phyloP scores from a whole-genome alignment of 768 basidiomycete genomes.

The Tulasnella sp. region DNA sequence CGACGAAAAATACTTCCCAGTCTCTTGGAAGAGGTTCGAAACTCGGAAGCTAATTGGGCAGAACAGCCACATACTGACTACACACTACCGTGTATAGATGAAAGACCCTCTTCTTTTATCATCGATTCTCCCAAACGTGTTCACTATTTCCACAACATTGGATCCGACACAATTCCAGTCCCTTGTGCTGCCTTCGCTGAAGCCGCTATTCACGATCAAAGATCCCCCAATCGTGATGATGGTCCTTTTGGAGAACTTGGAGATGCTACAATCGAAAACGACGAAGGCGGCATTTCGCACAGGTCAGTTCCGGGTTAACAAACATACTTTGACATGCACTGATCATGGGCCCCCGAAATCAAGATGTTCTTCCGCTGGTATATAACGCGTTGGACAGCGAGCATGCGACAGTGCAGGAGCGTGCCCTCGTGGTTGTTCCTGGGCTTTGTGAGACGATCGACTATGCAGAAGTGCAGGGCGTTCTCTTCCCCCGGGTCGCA shows the following conservation, averaged over 20 bases:
- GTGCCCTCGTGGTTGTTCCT: constrained; percentile 73
- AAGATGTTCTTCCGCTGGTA: constrained; percentile 92
- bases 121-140: constrained; percentile 92
- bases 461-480: constrained; percentile 86
- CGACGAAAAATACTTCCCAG: constrained; percentile 85
- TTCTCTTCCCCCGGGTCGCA: constrained; percentile 87
- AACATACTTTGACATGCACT: background rate
- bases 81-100: constrained; percentile 41
- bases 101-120: constrained; percentile 90
- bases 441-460: constrained; percentile 87
- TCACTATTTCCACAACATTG: constrained; percentile 71
- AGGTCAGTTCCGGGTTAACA: background rate
- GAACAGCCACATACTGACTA: too few species aligned
- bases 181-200: constrained; percentile 74
- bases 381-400: constrained; percentile 97
- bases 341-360: background rate
- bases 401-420: constrained; percentile 83
- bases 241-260: constrained; percentile 80
- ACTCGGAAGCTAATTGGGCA: background rate
- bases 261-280: constrained; percentile 81
- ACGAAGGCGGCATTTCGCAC: constrained; percentile 59
- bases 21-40: constrained; percentile 79
- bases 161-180: constrained; percentile 71
- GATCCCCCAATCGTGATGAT: constrained; percentile 98
- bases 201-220: constrained; percentile 79